Conservation (phyloP, 495 filamentous ascomycete genomes). For the Bryoglossum gracile region DNA sequence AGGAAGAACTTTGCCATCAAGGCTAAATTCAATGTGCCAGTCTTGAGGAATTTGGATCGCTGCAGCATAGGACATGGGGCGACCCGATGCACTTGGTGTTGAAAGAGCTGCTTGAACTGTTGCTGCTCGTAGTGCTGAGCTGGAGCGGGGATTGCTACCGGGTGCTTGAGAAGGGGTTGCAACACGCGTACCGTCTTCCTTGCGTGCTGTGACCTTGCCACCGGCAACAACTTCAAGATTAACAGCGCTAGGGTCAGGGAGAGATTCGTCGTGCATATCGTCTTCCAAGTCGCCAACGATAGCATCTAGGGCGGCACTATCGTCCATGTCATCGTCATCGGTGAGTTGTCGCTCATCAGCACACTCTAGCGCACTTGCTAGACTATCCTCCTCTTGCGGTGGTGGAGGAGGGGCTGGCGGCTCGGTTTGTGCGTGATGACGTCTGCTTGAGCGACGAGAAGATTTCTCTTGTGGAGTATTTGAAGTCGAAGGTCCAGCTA, state of each 20-base stretch:
- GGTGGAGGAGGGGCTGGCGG: slow-evolving; percentile 40
- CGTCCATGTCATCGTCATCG: slow-evolving; percentile 67
- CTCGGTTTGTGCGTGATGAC: slow-evolving; percentile 44
- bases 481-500: slow-evolving; percentile 12
- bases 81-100: slow-evolving; percentile 41
- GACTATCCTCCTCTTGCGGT: slow-evolving; percentile 46
- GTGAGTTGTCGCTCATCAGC: slow-evolving; percentile 82
- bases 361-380: slow-evolving; percentile 71
- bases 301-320: slow-evolving; percentile 67
- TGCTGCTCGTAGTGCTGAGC: slow-evolving; percentile 27
- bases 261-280: slow-evolving; percentile 67
- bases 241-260: slow-evolving; percentile 76
- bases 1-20: slow-evolving; percentile 73
- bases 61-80: slow-evolving; percentile 70
- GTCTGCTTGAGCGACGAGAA: slow-evolving; percentile 44
- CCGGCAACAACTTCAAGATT: slow-evolving; percentile 87
- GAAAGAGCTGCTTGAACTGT: slow-evolving; percentile 36
- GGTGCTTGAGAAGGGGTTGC: slow-evolving; percentile 73
- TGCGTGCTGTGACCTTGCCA: slow-evolving; percentile 91
- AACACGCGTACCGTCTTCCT: slow-evolving; percentile 88
- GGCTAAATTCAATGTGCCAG: slow-evolving; percentile 96
- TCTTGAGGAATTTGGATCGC: slow-evolving; percentile 77
- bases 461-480: slow-evolving; percentile 38
- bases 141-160: slow-evolving; percentile 29
- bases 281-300: slow-evolving; percentile 89